These are phyloP conservation scores for Suhomyces panamericanus DNA, from an alignment of 1,139 yeast genomes.

Conservation along the genomic window DNA sequence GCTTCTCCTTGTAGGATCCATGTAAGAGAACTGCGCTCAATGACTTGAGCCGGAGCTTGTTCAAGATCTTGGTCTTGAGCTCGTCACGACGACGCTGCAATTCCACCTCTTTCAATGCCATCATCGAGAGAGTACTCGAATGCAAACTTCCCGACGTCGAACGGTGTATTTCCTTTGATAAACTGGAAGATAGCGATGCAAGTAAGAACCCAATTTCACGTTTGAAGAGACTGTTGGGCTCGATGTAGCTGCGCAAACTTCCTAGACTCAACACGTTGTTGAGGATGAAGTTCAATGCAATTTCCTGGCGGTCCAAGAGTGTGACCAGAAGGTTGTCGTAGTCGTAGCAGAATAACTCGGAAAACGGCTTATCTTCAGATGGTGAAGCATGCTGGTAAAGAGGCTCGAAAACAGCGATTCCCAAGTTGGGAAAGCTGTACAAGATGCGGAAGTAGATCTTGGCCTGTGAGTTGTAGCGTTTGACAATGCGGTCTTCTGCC, in stretches of 20 bases:
- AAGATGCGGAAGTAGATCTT: conserved; percentile 29
- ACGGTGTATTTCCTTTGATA: conserved; percentile 29
- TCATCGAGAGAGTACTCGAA: conserved; percentile 24
- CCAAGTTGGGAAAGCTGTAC: conserved; percentile 29
- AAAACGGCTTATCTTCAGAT: conserved; percentile 6
- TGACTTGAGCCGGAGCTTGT: conserved; percentile 19
- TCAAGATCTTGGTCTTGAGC: conserved; percentile 8
- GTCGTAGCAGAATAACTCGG: conserved; percentile 6
- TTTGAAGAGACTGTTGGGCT: conserved; percentile 19
- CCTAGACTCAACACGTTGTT: conserved; percentile 27
- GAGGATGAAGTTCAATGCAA: conserved; percentile 33
- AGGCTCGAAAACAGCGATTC: conserved; percentile 15
- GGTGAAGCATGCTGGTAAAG: conserved; percentile 5
- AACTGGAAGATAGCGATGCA: conserved; percentile 22
- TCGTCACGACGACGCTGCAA: conserved; percentile 13
- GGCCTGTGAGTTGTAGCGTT: conserved; percentile 22
- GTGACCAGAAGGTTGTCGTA: conserved; percentile 13
- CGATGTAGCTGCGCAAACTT: conserved; percentile 24
- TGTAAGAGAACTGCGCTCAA: conserved; percentile 28
- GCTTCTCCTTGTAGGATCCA: conserved; percentile 40
- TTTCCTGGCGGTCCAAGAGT: conserved; percentile 33
- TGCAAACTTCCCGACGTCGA: conserved; percentile 29
- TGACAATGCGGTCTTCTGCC: conserved; percentile 2
- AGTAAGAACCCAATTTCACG: conserved; percentile 26
- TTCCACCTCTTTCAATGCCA: conserved; percentile 16